Conservation (phyloP, 768 basidiomycete species). For the Mycena alexandri region DNA sequence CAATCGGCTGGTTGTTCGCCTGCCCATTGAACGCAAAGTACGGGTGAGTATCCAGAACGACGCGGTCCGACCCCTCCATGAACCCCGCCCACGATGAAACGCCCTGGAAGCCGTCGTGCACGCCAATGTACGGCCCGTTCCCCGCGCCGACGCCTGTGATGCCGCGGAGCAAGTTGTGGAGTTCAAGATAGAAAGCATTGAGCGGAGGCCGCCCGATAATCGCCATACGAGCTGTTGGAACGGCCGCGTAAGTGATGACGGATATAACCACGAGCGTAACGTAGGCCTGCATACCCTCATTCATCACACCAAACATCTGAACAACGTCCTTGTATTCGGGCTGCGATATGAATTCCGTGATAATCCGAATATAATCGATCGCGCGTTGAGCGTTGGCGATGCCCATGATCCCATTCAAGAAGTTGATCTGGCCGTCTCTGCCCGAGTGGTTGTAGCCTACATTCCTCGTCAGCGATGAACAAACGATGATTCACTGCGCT, state of each 20-base stretch:
- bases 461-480: too few species aligned
- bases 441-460: slow-evolving; percentile 62
- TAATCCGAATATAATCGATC: slow-evolving; percentile 70
- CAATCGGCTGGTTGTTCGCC: slow-evolving; percentile 45
- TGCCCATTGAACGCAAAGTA: slow-evolving; percentile 41
- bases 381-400: slow-evolving; percentile 78
- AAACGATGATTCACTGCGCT: too few species aligned
- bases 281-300: too few species aligned
- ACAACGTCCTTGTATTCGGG: slow-evolving; percentile 66
- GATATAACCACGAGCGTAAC: too few species aligned
- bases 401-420: slow-evolving; percentile 73
- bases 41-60: slow-evolving; percentile 12
- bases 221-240: slow-evolving; percentile 51
- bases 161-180: slow-evolving; percentile 65
- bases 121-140: slow-evolving; percentile 53
- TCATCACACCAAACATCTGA: slow-evolving; percentile 62
- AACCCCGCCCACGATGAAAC: slow-evolving; percentile 54
- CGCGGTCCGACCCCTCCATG: slow-evolving; percentile 4
- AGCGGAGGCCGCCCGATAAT: slow-evolving; percentile 61
- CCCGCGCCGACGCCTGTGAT: slow-evolving; percentile 72
- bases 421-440: slow-evolving; percentile 64
- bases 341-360: slow-evolving; percentile 75
- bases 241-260: too few species aligned
- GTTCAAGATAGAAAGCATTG: slow-evolving; percentile 59
- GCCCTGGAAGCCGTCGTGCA: slow-evolving; percentile 66